A percentile compares a stretch with the other conserved stretches of the same genome.
phyloP scores from a whole-genome alignment of 2,329 filamentous ascomycete species.

The Fusarium sp. region DNA sequence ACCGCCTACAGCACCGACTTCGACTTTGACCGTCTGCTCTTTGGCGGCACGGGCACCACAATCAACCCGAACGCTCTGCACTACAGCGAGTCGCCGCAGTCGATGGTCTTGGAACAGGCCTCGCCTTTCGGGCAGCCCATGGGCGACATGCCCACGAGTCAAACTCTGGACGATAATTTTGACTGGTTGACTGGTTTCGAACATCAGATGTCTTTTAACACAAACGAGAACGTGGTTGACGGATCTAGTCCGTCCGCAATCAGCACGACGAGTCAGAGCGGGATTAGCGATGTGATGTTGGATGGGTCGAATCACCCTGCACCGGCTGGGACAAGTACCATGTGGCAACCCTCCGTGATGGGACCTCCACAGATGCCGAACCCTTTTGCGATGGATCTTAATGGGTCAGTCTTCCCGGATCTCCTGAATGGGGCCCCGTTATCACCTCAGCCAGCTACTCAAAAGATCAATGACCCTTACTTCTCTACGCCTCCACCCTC shows the following conservation, averaged over 20 bases:
- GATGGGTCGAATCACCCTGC: conserved; percentile 76
- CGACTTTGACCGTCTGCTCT: conserved; percentile 63
- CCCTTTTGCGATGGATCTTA: conserved; percentile 77
- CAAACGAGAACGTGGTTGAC: conserved; percentile 82
- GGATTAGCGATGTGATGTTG: conserved; percentile 88
- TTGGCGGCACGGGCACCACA: conserved; percentile 67
- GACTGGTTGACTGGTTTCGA: conserved; percentile 86
- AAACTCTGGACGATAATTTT: conserved; percentile 77
- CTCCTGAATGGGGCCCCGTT: conserved; percentile 74
- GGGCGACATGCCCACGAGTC: conserved; percentile 64
- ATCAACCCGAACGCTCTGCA: conserved; percentile 80
- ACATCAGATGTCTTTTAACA: conserved; percentile 73
- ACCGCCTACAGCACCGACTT: conserved; percentile 67
- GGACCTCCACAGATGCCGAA: conserved; percentile 72
- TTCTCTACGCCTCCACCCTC: conserved; percentile 80
- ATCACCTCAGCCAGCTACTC: conserved; percentile 76
- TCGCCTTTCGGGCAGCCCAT: conserved; percentile 67
- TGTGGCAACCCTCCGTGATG: conserved; percentile 76
- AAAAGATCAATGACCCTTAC: conserved; percentile 75
- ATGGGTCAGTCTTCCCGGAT: conserved; percentile 77
- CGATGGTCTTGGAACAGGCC: conserved; percentile 67
- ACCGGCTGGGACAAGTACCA: conserved; percentile 61
- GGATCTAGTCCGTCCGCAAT: conserved; percentile 95
- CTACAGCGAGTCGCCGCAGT: conserved; percentile 79
- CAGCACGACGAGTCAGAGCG: conserved; percentile 91